Conservation (phyloP, 768 basidiomycete genomes). For the Phanerochaete carnosa region DNA sequence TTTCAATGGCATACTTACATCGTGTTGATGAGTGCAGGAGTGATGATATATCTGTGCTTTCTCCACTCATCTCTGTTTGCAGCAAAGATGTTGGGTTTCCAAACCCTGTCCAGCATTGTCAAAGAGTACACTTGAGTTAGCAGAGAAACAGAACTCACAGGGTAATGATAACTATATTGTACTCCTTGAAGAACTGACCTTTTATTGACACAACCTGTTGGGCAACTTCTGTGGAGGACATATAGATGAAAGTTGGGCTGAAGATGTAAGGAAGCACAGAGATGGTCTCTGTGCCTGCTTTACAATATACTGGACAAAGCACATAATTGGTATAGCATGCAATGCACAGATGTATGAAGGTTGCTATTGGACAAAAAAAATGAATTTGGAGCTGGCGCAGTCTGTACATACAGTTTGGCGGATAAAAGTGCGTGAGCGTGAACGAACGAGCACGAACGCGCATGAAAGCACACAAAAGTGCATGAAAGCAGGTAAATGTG, state of each 20-base stretch:
- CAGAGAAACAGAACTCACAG: not conserved
- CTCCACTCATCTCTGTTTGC: not conserved
- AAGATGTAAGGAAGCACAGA: not conserved
- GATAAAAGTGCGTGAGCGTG: no score
- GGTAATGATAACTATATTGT: not conserved
- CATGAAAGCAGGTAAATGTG: no score
- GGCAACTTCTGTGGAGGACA: not conserved
- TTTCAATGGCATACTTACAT: not conserved
- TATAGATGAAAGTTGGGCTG: not conserved
- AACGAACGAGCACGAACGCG: no score
- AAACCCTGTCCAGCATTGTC: not conserved
- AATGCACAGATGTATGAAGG: no score
- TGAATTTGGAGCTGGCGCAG: no score
- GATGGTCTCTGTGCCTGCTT: not conserved
- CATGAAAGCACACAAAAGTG: no score
- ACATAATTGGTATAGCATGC: no score
- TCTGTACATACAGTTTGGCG: no score
- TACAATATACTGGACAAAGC: not conserved
- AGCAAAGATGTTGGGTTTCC: constrained; percentile 3
- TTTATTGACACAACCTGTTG: not conserved
- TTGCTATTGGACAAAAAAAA: no score
- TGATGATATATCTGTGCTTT: not conserved
- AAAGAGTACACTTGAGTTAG: not conserved
- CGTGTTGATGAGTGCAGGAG: not conserved
- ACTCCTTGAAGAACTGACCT: not conserved